Evolutionary conservation across 371 early-diverging fungal genomes (phyloP), one percentile per base, ranked within the genome.

Genomic region (Haplosporangium sp.): DNA sequence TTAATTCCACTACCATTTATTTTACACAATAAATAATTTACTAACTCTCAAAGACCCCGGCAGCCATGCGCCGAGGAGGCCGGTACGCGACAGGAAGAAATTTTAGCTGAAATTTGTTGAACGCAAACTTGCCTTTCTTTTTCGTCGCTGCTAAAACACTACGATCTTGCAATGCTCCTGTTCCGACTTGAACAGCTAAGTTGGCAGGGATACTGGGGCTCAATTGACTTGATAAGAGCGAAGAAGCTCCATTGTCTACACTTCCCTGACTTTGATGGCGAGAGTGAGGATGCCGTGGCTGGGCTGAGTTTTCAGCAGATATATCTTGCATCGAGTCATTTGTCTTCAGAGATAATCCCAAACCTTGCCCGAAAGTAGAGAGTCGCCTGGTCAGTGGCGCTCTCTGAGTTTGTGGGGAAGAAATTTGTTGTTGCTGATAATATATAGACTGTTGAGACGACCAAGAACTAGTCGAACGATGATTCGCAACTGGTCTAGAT

Each of bases 51-150:
- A 74, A 71, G 1, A 68, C 4, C 3, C 47, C 48, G 34, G 71
- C 61, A 5, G 69, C 45, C 81, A 79, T 79, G 7, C 75, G 68
- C 3, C 60, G 42, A 6, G 81, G 81, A 0, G 81, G 81, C 0
- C 81, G 64, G 62, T 79, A 79, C 1, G 65, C 68, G 5, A 40
- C 69, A 6, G 81, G 81, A 7, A 79, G 45, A 42, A 79, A 79
- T 69, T 74, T 74, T 59, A 74, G 64, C 56, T 79, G 81, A 0
- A 74, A 50, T 37, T 65, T 70, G 55, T 79, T 79, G 62, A 79
- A 79, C 15, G 81, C 71, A 65, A 74, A 79, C 55, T 71, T 74
- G 59, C 81, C 81, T 17, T 47, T 70, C 68, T 74, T 74, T 42
- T 10, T 40, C 60, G 17, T 17, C 1, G 40, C 58, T 10, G 27